Conservation (phyloP, 257 asterid genomes). For the Solanum rostratum region DNA sequence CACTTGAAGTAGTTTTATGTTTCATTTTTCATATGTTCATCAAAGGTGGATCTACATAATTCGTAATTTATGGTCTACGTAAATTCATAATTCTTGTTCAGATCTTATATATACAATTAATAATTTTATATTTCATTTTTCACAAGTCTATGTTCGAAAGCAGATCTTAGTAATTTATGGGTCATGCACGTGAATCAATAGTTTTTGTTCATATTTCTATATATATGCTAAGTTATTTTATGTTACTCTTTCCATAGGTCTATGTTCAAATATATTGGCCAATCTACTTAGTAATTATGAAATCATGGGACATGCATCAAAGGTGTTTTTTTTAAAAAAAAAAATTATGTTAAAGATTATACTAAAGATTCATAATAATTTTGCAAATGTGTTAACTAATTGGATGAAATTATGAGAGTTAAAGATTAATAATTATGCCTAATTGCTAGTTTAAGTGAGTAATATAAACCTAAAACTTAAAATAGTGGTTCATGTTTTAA, state of each 20-base stretch:
- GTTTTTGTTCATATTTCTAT: background rate
- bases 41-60: background rate
- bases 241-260: background rate
- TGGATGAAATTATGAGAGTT: too few species aligned
- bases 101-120: background rate
- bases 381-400: too few species aligned
- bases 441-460: background rate
- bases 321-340: background rate
- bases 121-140: background rate
- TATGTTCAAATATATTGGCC: background rate
- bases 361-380: too few species aligned
- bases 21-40: background rate
- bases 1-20: background rate
- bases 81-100: background rate
- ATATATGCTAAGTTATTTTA: background rate
- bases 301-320: background rate
- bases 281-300: background rate
- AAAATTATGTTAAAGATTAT: too few species aligned
- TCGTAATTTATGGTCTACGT: background rate
- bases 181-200: background rate
- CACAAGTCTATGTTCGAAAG: background rate
- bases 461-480: background rate
- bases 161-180: background rate
- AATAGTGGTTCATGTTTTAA: too few species aligned
- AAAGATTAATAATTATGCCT: background rate